A percentile compares a stretch with the other conserved stretches of the same genome.
These are phyloP conservation scores for Umbelopsis sp. DNA, from an alignment of 192 early-diverging fungal genomes.

Conservation along the genomic window DNA sequence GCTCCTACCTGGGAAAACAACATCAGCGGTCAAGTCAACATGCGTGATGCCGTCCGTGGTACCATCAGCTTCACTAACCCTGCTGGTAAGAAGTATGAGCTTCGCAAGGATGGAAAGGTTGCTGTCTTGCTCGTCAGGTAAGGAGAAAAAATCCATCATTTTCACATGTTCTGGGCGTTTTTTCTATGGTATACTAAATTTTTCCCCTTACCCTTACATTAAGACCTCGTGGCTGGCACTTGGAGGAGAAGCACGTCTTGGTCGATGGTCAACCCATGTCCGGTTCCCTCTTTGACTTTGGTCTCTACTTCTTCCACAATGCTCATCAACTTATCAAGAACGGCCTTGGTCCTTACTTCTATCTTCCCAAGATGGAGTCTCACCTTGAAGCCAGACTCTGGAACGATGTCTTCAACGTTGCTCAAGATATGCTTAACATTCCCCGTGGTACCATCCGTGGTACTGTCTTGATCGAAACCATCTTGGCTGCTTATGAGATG, in stretches of 20 bases:
- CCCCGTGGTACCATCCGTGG: conserved; percentile 96
- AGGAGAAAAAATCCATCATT: conserved; percentile 15
- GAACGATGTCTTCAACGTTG: conserved; percentile 97
- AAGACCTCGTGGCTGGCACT: conserved; percentile 97
- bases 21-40: conserved; percentile 88
- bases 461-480: conserved; percentile 97
- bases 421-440: conserved; percentile 88
- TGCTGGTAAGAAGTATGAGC: conserved; percentile 94
- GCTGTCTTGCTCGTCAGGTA: conserved; percentile 91
- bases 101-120: conserved; percentile 86
- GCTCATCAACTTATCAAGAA: conserved; percentile 77
- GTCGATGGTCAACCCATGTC: conserved; percentile 91
- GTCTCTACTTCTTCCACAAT: conserved; percentile 99
- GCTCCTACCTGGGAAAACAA: conserved; percentile 97
- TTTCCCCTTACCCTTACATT: not conserved
- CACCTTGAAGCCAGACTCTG: conserved; percentile 97
- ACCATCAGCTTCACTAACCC: conserved; percentile 84
- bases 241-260: conserved; percentile 95
- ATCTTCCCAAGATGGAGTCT: conserved; percentile 98
- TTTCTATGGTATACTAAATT: not conserved
- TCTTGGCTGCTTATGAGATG: conserved; percentile 97
- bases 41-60: conserved; percentile 90
- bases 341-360: conserved; percentile 97
- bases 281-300: conserved; percentile 98
- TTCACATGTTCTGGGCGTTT: conserved; percentile 6